phyloP scores from a whole-genome alignment of 1,284 basidiomycete genomes.

The Schizophyllum amplum region DNA sequence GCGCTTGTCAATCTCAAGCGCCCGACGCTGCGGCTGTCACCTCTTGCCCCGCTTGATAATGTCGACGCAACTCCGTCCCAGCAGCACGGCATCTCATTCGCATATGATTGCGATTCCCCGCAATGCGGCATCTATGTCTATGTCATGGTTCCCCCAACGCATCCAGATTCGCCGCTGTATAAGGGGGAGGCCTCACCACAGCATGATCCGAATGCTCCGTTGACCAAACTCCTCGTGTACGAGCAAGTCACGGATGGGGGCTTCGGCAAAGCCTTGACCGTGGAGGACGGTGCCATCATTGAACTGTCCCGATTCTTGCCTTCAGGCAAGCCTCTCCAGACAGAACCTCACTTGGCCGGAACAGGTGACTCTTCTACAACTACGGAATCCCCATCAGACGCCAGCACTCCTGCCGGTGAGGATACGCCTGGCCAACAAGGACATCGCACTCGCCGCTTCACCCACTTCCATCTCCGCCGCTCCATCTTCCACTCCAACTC shows the following conservation, averaged over 20 bases:
- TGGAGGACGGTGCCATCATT: conserved; percentile 68
- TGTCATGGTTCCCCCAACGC: conserved; percentile 56
- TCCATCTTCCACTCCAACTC: neutral
- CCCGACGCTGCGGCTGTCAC: conserved; percentile 67
- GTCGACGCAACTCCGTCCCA: conserved; percentile 26
- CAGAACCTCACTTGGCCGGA: neutral
- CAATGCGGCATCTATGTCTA: conserved; percentile 72
- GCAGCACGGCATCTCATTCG: conserved; percentile 76
- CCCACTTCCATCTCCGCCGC: conserved; percentile 51
- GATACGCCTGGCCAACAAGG: conserved; percentile 9
- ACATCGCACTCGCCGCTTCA: conserved; percentile 48
- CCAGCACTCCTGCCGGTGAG: conserved; percentile 10
- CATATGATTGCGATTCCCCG: conserved; percentile 82
- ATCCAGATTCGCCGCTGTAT: conserved; percentile 41
- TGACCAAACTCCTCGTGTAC: conserved; percentile 56
- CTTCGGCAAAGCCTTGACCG: conserved; percentile 62
- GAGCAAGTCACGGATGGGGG: conserved; percentile 73
- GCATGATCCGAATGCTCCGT: conserved; percentile 21
- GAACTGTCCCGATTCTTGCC: conserved; percentile 57
- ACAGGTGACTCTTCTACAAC: conserved; percentile 10
- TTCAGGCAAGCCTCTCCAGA: neutral
- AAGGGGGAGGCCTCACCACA: conserved; percentile 19
- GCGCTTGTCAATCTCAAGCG: conserved; percentile 88
- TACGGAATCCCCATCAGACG: conserved; percentile 5
- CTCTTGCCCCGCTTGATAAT: conserved; percentile 33